Conservation (phyloP, 1,139 yeast genomes). For the Candida mesenterica region DNA sequence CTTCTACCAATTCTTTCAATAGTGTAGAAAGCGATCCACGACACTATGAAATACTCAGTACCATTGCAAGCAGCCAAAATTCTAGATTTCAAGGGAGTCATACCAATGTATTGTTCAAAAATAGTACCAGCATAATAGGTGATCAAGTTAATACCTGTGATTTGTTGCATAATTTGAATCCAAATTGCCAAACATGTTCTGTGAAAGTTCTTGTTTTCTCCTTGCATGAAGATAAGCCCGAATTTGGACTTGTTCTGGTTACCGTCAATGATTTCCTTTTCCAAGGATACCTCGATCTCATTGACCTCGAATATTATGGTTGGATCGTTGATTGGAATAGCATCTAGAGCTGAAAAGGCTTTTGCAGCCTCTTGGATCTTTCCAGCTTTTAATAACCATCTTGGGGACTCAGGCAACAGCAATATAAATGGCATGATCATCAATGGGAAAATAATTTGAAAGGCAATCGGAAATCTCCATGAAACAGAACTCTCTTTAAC, state of each 20-base stretch:
- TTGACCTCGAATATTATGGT: slow-evolving; percentile 28
- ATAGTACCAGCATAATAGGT: too few species aligned
- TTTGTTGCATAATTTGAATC: slow-evolving; percentile 46
- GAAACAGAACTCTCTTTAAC: slow-evolving; percentile 16
- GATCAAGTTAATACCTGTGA: slow-evolving; percentile 45
- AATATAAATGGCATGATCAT: slow-evolving; percentile 14
- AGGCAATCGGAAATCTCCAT: slow-evolving; percentile 52
- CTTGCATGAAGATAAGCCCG: slow-evolving; percentile 37
- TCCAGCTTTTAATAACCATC: slow-evolving; percentile 29
- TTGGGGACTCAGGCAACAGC: slow-evolving; percentile 23
- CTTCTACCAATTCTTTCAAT: slow-evolving; percentile 58
- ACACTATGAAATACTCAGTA: slow-evolving; percentile 38
- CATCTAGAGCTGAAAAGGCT: slow-evolving; percentile 46
- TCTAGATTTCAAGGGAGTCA: too few species aligned
- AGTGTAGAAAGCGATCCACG: slow-evolving; percentile 42
- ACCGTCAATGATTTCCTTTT: slow-evolving; percentile 20
- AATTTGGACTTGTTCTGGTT: too few species aligned
- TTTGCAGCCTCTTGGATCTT: slow-evolving; percentile 47
- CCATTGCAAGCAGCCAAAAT: slow-evolving; percentile 31
- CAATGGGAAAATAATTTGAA: slow-evolving; percentile 39
- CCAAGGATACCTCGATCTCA: slow-evolving; percentile 31
- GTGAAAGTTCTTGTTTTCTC: slow-evolving; percentile 46
- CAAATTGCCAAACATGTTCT: slow-evolving; percentile 47
- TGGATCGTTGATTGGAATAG: slow-evolving; percentile 27
- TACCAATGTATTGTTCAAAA: too few species aligned